Percentiles rank a stretch among this genome's conserved stretches.
These are phyloP conservation scores for Camellia japonica DNA, from an alignment of 148 eudicot species.

Conservation along the genomic window DNA sequence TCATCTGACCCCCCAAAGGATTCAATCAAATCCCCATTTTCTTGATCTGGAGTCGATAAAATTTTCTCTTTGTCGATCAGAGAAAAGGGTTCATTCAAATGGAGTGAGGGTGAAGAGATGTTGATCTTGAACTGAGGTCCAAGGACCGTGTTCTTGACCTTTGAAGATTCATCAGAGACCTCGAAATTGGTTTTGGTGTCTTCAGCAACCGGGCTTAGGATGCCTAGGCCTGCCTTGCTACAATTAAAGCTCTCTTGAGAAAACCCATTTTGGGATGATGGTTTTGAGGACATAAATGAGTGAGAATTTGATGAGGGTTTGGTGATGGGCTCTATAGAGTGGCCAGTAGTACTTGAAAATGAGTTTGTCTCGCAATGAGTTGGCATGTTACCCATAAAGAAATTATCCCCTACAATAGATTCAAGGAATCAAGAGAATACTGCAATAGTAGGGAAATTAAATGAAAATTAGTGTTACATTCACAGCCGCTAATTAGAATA, in stretches of 20 bases:
- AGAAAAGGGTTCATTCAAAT: neutral
- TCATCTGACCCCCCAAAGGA: too few relatives aligned
- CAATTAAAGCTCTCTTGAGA: neutral
- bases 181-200: neutral
- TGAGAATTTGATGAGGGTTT: neutral
- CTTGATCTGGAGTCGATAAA: too few relatives aligned
- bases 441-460: neutral
- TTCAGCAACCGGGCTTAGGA: neutral
- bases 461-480: neutral
- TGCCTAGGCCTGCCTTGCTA: neutral
- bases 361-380: neutral
- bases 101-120: neutral
- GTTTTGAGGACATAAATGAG: neutral
- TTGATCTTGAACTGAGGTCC: neutral
- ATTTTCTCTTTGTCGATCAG: too few relatives aligned
- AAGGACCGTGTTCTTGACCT: neutral
- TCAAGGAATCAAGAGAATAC: neutral
- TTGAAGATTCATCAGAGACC: neutral
- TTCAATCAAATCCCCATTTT: neutral
- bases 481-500: too few relatives aligned
- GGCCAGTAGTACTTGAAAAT: neutral
- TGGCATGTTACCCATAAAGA: neutral
- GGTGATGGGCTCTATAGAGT: neutral
- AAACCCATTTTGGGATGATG: neutral
- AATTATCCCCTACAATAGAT: neutral